Evolutionary conservation across 176 grass and related monocot genomes (phyloP).

Genomic region (Oryza nivara): DNA sequence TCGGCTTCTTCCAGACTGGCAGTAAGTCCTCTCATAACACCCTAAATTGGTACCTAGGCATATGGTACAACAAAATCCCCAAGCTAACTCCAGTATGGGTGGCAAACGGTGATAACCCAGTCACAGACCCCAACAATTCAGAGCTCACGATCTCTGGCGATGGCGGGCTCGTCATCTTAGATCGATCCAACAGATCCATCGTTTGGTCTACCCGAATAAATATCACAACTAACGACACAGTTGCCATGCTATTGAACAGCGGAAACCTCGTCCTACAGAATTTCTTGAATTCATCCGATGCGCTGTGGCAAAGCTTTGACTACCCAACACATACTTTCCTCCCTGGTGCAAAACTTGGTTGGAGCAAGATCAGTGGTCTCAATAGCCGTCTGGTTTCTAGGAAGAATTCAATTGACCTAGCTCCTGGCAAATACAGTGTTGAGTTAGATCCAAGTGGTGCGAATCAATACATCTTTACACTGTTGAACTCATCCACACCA

Average conservation of each 20-base stretch:
- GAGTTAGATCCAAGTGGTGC: conserved; percentile 46
- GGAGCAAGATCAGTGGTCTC: conserved; percentile 48
- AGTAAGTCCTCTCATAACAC: conserved; percentile 29
- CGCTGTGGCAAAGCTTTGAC: conserved; percentile 67
- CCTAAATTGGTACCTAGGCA: conserved; percentile 52
- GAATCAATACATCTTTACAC: conserved; percentile 36
- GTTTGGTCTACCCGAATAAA: conserved; percentile 52
- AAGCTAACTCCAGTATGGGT: conserved; percentile 54
- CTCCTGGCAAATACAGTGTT: conserved; percentile 36
- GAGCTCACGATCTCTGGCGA: conserved; percentile 43
- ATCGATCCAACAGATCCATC: conserved; percentile 28
- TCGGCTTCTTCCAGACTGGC: conserved; percentile 61
- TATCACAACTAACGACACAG: conserved; percentile 13
- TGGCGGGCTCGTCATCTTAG: conserved; percentile 54
- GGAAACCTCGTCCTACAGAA: conserved; percentile 56
- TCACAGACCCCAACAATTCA: conserved; percentile 21
- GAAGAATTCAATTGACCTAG: conserved; percentile 48
- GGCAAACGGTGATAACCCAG: conserved; percentile 43
- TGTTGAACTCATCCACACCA: conserved; percentile 32
- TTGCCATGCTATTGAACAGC: conserved; percentile 38
- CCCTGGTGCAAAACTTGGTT: conserved; percentile 54
- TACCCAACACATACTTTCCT: conserved; percentile 57
- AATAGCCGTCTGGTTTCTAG: conserved; percentile 50
- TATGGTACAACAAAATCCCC: conserved; percentile 59
- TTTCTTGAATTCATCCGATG: conserved; percentile 36